Base-by-base conservation (phyloP, 495 filamentous ascomycete species). In the Aspergillus egyptiacus region DNA sequence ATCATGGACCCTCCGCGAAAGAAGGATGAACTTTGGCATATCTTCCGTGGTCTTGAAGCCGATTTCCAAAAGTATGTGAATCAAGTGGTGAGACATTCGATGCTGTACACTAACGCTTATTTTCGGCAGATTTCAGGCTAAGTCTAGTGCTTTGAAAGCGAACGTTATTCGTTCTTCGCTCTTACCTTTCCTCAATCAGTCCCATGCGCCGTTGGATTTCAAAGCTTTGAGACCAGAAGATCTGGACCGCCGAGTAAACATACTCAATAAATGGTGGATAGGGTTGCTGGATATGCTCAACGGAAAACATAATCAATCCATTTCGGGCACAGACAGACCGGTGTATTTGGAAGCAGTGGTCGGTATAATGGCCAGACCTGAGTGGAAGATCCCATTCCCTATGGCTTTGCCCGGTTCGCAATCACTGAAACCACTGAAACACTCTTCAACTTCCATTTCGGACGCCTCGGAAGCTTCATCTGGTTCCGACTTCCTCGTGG, bases 191-290 rank as follows among this genome's bases (percentile, higher is more conserved):
- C 71, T 98, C 30, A 74, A 78, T 43, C 83, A 78, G 38, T 80
- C 89, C 55, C 76, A 80, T 35, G 64, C 78, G n/a, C 84, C 93
- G 56, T 67, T 80, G 2, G 90, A 86, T 4, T 84, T 80, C 53
- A 75, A 72, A 53, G 76, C 74, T 39, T 64, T 91, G 20, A 70
- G 79, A 24, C 75, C 89, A 5, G 93, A 96, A 71, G 89, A 96
- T 61, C 65, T 97, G 33, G 93, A 98, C 50, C 80, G 87, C 28
- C 76, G 93, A 47, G 78, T 86, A 4, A 81, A 81, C 30, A 86
- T 94, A 28, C 71, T 97, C 33, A 89, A 95, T 58, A 93, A 89
- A 61, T 98, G 93, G 93, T 98, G 93, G 93, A 87, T 79, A 30
- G 91, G 85, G 6, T 75, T 98, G 36, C 67, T 97, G 34, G 89